Conservation (phyloP, 108 stramenopile species). For the Schizochytrium sp. region DNA sequence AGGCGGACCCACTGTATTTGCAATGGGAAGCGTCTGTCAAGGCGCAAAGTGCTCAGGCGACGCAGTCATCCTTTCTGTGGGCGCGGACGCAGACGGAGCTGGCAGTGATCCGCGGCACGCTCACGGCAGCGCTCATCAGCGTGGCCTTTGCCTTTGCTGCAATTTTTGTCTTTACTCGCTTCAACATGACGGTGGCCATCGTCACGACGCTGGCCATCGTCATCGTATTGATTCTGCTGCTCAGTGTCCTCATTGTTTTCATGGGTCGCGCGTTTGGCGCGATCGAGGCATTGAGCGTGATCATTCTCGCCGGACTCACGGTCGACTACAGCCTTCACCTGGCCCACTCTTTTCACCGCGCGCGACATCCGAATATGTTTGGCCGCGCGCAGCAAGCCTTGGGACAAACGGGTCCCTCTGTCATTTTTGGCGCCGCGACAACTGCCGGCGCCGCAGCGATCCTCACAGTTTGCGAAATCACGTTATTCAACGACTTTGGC, state of each 20-base stretch:
- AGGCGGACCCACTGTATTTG: not conserved
- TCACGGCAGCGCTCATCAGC: not conserved
- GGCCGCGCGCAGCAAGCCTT: not conserved
- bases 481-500: not conserved
- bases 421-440: not conserved
- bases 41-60: not conserved
- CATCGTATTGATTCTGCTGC: not conserved
- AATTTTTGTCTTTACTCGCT: not conserved
- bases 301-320: not conserved
- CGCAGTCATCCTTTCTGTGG: not conserved
- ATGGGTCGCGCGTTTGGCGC: not conserved
- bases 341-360: not conserved
- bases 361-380: not conserved
- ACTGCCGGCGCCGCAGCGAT: not conserved
- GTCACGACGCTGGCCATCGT: not conserved
- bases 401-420: not conserved
- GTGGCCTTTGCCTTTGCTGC: not conserved
- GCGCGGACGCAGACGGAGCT: conserved; percentile 9
- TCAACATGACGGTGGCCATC: not conserved
- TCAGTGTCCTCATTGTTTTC: not conserved
- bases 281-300: not conserved
- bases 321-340: not conserved
- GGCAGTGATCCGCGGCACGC: not conserved
- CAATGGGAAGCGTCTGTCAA: not conserved
- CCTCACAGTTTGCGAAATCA: not conserved